Base-by-base conservation (phyloP, 345 rosid species). In the Hevea brasiliensis region DNA sequence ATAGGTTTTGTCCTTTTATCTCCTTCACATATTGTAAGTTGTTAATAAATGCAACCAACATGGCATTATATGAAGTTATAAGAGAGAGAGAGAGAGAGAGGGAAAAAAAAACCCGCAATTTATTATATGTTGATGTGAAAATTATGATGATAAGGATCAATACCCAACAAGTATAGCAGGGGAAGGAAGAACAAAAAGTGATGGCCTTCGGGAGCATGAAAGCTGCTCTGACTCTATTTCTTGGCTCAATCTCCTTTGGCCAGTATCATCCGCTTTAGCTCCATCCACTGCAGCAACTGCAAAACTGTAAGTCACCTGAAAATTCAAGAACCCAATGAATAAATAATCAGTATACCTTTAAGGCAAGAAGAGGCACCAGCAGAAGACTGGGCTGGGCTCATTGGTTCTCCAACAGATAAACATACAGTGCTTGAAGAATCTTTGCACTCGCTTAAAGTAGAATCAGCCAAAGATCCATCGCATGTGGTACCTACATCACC, bases 101-200 rank as follows among this genome's bases (percentile, higher is more conserved):
- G 8, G 8, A 41, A 41, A 41, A 41, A 41, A 41, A n/a, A n/a
- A n/a, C n/a, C n/a, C n/a, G n/a, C n/a, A 32, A 1, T 32, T 29
- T 64, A 66, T 60, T 70, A 72, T n/a, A 42, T 54, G 24, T 48
- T 61, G 21, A 35, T 1, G 13, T 12, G 17, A 37, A 76, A 56
- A 54, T 29, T 2, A 1, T 24, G 72, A 29, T 32, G 54, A 45
- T 40, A 11, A 68, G 18, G 42, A 56, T 6, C 61, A 87, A 72
- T 89, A 95, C 99, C 99, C 99, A 66, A 95, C 94, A 76, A 92
- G 99, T 82, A 95, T 84, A 41, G 97, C 85, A 68, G 99, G 98
- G 61, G 93, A 89, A 51, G 99, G 98, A 82, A 92, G 91, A 77
- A 87, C 93, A 83, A 81, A 84, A 76, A 90, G 86, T 13, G 98